Evolutionary conservation across 148 eudicot species (phyloP), one percentile per base, ranked within the genome.

Genomic region (Vaccinium macrocarpon): DNA sequence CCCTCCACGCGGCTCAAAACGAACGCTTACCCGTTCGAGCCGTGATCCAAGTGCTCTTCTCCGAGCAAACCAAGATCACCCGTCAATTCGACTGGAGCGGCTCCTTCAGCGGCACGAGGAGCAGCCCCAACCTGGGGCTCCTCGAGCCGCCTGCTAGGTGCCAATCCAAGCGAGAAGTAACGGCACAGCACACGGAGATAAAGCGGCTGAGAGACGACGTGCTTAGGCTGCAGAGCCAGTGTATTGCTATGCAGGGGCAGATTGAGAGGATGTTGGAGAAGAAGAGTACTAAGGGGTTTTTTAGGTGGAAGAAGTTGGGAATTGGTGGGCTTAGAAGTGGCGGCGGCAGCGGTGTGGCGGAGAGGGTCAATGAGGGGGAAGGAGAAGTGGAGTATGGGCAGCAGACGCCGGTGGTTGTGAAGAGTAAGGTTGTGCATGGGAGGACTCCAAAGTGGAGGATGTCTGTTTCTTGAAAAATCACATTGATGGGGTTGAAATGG

Each of bases 11-110:
- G 8, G 91, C 95, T 48, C 94, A 92, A 80, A 96, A 96, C 77
- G 98, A 96, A 38, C 84, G 97, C 14, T 84, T 96, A 42, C 99
- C 99, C 0, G 92, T 96, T 4, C 76, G 99, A 79, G 91, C 94
- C 13, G 93, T 93, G 21, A 87, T 94, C 82, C 97, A 91, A 85
- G 93, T 96, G 15, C 93, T 96, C 56, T 88, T 94, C 86, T 90
- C 98, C 0, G 95, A 94, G 84, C 97, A 96, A 78, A 80, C 84
- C 83, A 96, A 89, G 85, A 86, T 92, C 85, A 87, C 84, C 82
- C 89, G 85, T 13, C 93, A 90, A 3, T 73, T 92, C 27, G 94
- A 94, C 2, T 89, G 91, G 91, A 93, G 95, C 19, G 94, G 97
- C 2, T 90, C 94, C 16, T 80, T 93, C 53, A 88, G 81, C 21